These are phyloP conservation scores for Hortiboletus flavorubellus DNA, from an alignment of 768 basidiomycete genomes.

Conservation along the genomic window DNA sequence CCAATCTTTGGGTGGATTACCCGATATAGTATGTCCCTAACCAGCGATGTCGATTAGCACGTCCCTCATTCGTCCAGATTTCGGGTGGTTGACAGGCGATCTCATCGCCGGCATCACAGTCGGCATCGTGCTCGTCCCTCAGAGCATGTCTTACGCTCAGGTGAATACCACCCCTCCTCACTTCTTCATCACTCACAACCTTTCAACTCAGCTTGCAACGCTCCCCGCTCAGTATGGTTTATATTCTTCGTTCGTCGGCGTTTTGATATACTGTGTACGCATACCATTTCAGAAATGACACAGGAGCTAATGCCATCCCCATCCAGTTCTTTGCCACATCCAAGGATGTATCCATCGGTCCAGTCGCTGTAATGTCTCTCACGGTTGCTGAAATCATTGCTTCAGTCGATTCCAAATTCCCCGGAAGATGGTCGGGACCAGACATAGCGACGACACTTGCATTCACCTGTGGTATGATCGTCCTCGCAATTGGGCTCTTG, in stretches of 20 bases:
- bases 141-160: conserved; percentile 86
- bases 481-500: conserved; percentile 83
- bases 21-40: conserved; percentile 66
- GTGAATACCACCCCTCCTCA: conserved; percentile 32
- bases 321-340: conserved; percentile 89
- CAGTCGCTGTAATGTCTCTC: conserved; percentile 97
- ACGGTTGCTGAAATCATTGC: conserved; percentile 79
- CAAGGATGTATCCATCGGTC: conserved; percentile 99
- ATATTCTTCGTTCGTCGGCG: conserved; percentile 91
- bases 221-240: conserved; percentile 87
- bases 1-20: conserved; percentile 84
- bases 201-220: conserved; percentile 62
- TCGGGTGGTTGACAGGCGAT: conserved; percentile 83
- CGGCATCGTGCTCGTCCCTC: conserved; percentile 93
- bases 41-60: not conserved
- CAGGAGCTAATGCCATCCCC: not conserved
- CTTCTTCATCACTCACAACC: not conserved
- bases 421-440: conserved; percentile 57
- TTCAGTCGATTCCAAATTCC: conserved; percentile 52
- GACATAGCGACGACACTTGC: conserved; percentile 84
- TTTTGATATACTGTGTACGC: conserved; percentile 77
- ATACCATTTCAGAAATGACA: not conserved
- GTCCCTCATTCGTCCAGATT: conserved; percentile 39
- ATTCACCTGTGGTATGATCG: conserved; percentile 87
- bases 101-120: conserved; percentile 90